Base-by-base conservation (phyloP, 805 yeast genomes). In the Metschnikowia dekortorum region DNA sequence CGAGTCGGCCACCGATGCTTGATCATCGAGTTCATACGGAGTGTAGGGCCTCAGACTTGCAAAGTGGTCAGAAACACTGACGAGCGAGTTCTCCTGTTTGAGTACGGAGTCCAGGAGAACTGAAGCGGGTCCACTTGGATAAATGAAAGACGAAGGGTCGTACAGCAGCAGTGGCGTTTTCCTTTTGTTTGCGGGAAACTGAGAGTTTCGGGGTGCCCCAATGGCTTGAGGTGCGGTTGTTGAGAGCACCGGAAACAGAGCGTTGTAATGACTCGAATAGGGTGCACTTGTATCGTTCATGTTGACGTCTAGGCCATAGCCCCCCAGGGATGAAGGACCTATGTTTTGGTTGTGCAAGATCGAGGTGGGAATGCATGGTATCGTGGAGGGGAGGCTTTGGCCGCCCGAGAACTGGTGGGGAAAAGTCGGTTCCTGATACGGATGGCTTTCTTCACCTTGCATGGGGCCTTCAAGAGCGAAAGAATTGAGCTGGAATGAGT, bases 381-480 rank as follows among this genome's bases (percentile, higher is more conserved):
- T 26, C 41, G 47, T 42, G 22, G 50, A 16, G 30, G 48, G 35
- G 11, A 30, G 47, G 32, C 47, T 44, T 31, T 22, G 13, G 8
- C 39, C 48, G 29, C 30, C 38, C 10, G 31, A 32, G 14, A 8
- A 8, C n/a, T 36, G 38, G 34, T 30, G 13, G 3, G 33, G 11
- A 28, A 36, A 28, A 30, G 29, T 11, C 3, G 26, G 34, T 11
- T 31, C 37, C 22, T 32, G 45, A 31, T 28, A 16, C 14, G 7
- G 29, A 8, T 35, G 39, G 46, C 32, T 34, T 11, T 26, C n/a
- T 8, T 16, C 40, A 28, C 33, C 29, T 29, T 44, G 39, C n/a
- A 13, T 28, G 8, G 75, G 71, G 6, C 78, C 80, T 47, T 78
- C 83, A 51, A 74, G 71, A 0, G 80, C 80, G 50, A 76, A 60